phyloP scores from a whole-genome alignment of 202 grass and related monocot species.

The Dendrocalamus latiflorus region DNA sequence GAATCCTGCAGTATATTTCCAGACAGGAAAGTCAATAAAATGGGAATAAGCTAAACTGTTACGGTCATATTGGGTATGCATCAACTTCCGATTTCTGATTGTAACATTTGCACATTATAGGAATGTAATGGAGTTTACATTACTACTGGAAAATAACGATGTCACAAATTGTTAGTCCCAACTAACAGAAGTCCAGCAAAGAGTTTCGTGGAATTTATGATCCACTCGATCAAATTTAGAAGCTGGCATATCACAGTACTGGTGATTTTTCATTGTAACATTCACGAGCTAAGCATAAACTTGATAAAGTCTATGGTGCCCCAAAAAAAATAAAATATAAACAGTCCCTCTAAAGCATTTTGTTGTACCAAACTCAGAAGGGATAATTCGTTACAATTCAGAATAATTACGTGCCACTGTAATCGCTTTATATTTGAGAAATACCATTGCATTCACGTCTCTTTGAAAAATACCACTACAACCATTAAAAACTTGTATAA shows the following conservation, averaged over 20 bases:
- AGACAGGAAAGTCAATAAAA: background rate
- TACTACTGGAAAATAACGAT: background rate
- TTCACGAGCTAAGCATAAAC: background rate
- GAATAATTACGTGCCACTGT: too few species aligned
- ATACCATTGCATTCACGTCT: too few species aligned
- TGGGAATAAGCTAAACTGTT: background rate
- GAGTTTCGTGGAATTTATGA: background rate
- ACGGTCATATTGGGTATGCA: background rate
- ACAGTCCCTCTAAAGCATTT: background rate
- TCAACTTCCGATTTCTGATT: background rate
- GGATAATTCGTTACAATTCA: too few species aligned
- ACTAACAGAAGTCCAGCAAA: background rate
- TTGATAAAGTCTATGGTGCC: background rate
- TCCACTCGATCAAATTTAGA: background rate
- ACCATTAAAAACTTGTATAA: too few species aligned
- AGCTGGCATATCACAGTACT: background rate
- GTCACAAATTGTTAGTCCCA: background rate
- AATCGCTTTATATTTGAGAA: too few species aligned
- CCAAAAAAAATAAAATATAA: background rate
- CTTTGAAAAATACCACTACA: too few species aligned
- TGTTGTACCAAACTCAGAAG: background rate
- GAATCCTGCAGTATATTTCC: conserved; percentile 49
- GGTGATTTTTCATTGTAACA: background rate
- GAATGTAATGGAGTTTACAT: background rate
- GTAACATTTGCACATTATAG: background rate